Base-by-base conservation (phyloP, 768 basidiomycete species). In the Calocera viscosa region DNA sequence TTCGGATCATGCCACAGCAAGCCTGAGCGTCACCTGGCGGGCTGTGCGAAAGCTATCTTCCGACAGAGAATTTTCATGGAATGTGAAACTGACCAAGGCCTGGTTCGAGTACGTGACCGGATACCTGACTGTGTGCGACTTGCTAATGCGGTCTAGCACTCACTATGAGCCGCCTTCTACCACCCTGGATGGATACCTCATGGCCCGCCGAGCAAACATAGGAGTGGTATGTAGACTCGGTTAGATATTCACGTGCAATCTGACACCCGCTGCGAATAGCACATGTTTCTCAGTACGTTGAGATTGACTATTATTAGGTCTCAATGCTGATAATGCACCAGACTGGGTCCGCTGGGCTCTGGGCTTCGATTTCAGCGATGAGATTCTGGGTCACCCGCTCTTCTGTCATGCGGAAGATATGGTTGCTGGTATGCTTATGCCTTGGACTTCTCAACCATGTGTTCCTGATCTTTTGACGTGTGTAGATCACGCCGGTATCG, bases 251-350 rank as follows among this genome's bases (percentile, higher is more conserved):
- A 17, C 19, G 24, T 19, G 43, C 43, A 19, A 24, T 3, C 24
- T 47, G 43, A 47, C 53, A 30, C 30, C 8, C 22, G 53, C 19
- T 60, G 5, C 30, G 8, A n/a, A 49, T 26, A 60, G 53, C 53
- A 60, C 30, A 60, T 60, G 53, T 60, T 60, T 32, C 53, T 60
- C 8, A 60, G 53, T 60, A 26, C 53, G 53, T 60, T 19, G 43
- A 5, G 14, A 14, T 19, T 32, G 19, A 28, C 24, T 10, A 5
- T 32, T 5, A 26, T 14, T 10, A 32, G 14, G 10, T 2, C 53
- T 26, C 26, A 28, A 28, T 16, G 14, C 26, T 60, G 26, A 60
- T 26, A 26, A 5, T 32, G 8, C 16, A 16, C 10, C 30, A 60
- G 53, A 60, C 30, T 60, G 53, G 53, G 53, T 60, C 22, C 53